phyloP scores from a whole-genome alignment of 2,329 filamentous ascomycete species.

The Elsinoe perseae region DNA sequence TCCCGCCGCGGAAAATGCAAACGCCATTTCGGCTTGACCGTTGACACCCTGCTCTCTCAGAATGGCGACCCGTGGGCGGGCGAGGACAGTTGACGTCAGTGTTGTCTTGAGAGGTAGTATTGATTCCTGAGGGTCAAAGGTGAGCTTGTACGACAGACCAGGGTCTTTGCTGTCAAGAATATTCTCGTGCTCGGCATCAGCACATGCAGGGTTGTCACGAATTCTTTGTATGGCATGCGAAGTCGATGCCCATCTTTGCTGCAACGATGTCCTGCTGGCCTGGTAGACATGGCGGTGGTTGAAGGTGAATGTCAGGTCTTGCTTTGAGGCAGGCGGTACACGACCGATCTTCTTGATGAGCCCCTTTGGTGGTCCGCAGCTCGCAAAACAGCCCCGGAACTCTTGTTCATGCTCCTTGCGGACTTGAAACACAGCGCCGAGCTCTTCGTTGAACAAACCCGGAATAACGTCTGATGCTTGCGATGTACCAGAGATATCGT shows the following conservation, averaged over 20 bases:
- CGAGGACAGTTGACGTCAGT: slow-evolving; percentile 53
- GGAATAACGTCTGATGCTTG: slow-evolving; percentile 55
- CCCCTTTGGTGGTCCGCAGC: slow-evolving; percentile 73
- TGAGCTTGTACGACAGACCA: slow-evolving; percentile 76
- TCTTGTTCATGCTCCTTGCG: slow-evolving; percentile 73
- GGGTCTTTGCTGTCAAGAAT: slow-evolving; percentile 70
- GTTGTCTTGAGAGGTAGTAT: slow-evolving; percentile 61
- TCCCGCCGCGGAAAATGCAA: slow-evolving; percentile 83
- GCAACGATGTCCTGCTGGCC: slow-evolving; percentile 63
- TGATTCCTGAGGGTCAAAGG: slow-evolving; percentile 69
- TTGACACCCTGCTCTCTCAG: slow-evolving; percentile 94
- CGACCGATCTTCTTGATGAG: slow-evolving; percentile 78
- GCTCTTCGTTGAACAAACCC: slow-evolving; percentile 88
- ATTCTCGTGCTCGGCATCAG: slow-evolving; percentile 70
- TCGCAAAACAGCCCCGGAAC: slow-evolving; percentile 86
- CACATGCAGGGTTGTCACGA: slow-evolving; percentile 79
- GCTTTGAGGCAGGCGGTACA: slow-evolving; percentile 60
- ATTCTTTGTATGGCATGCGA: slow-evolving; percentile 87
- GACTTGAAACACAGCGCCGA: slow-evolving; percentile 93
- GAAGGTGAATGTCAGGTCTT: slow-evolving; percentile 69
- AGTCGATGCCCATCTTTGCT: slow-evolving; percentile 81
- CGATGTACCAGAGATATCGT: slow-evolving; percentile 59
- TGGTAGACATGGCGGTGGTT: slow-evolving; percentile 61
- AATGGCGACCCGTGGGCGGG: slow-evolving; percentile 74
- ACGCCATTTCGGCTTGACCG: slow-evolving; percentile 95